Evolutionary conservation across 1,284 basidiomycete genomes (phyloP).

Genomic region (Pseudomicrostroma phylloplanum): DNA sequence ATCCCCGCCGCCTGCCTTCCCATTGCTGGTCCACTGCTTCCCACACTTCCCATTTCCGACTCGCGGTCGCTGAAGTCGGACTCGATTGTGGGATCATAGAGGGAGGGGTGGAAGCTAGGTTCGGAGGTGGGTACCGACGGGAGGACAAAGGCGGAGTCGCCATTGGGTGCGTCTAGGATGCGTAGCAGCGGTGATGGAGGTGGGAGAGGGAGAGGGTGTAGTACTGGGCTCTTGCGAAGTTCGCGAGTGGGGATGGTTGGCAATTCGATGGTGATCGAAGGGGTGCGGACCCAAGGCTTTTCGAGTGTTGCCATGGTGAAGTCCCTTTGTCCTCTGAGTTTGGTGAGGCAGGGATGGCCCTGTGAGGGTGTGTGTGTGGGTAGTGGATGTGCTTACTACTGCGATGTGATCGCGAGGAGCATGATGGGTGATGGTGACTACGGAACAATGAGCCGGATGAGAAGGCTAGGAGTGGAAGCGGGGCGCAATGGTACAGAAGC

Average conservation of each 20-base stretch:
- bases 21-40: neutral
- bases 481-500: too few relatives aligned
- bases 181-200: neutral
- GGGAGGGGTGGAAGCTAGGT: neutral
- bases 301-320: constrained; percentile 1
- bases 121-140: neutral
- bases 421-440: too few relatives aligned
- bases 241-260: neutral
- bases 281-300: neutral
- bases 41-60: neutral
- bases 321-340: too few relatives aligned
- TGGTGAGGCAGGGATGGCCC: too few relatives aligned
- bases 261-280: neutral
- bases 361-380: too few relatives aligned
- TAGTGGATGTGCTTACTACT: too few relatives aligned
- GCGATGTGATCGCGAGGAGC: too few relatives aligned
- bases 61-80: too few relatives aligned
- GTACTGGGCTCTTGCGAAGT: neutral
- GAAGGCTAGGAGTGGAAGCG: too few relatives aligned
- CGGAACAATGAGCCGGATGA: too few relatives aligned
- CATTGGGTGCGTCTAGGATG: constrained; percentile 1
- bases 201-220: neutral
- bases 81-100: neutral
- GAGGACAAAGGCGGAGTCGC: constrained; percentile 5
- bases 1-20: neutral